Base-by-base conservation (phyloP, 352 stramenopile species). In the Globisporangium carolinianum region DNA sequence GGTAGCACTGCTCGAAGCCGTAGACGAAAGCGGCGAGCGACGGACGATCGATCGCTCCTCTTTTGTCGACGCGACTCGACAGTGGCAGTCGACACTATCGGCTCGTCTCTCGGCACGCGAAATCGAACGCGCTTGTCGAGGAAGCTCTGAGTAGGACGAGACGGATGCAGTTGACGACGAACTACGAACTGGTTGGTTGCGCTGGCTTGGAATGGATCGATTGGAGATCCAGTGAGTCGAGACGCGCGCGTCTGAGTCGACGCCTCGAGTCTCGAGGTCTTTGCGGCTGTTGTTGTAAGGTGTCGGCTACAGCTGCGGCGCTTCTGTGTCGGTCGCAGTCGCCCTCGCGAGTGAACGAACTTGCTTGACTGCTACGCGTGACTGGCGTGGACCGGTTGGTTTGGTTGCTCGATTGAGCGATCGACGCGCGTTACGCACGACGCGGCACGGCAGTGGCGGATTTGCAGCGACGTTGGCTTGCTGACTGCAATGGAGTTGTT, bases 1-100 rank as follows among this genome's bases (percentile, higher is more conserved):
- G 24, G 24, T 32, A 32, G 24, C 24, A 32, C 53, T 47, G n/a
- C 37, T 49, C 37, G 42, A 49, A 6, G 41, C 24, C 53, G 53
- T 58, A 58, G 53, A 58, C 53, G 53, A 58, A 58, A 58, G 42
- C 12, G 15, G 42, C 42, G 42, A 11, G 42, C 42, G 42, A 47
- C 42, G 42, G 42, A 47, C 42, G 12, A 47, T 47, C 42, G 24
- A 32, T 32, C 42, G 15, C 42, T 47, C 42, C 24, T 32, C 24
- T 32, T 32, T 32, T 32, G 24, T 32, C 24, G 24, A 32, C 24
- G 24, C 24, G 24, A 32, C 24, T 32, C 24, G 24, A 32, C 24
- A 32, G 24, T 32, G 24, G 24, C 24, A 32, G 24, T 32, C 24
- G 24, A 32, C 24, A 2, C 24, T 32, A 1, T 17, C 42, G 42